These are phyloP conservation scores for Pichia sp. DNA, from an alignment of 1,139 yeast species.

Conservation along the genomic window DNA sequence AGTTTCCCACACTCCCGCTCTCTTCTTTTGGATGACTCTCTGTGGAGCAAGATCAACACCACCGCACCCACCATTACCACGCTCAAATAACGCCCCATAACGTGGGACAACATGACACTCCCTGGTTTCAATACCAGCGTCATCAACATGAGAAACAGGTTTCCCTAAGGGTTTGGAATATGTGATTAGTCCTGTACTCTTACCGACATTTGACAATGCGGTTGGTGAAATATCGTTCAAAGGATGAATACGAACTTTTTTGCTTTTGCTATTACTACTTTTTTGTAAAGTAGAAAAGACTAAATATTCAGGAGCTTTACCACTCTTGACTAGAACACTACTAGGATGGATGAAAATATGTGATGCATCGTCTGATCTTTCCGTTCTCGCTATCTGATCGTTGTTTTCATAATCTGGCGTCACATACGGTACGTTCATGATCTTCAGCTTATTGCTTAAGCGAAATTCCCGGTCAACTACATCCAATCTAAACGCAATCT, in stretches of 20 bases:
- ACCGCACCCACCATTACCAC: constrained; percentile 62
- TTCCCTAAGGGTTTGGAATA: constrained; percentile 90
- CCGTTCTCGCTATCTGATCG: constrained; percentile 20
- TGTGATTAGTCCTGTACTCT: constrained; percentile 60
- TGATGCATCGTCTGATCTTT: constrained; percentile 32
- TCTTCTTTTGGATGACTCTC: constrained; percentile 63
- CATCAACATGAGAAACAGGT: constrained; percentile 43
- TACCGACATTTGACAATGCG: constrained; percentile 72
- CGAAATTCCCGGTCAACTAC: constrained; percentile 54
- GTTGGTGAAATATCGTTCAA: constrained; percentile 69
- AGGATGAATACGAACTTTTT: constrained; percentile 61
- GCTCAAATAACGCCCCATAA: constrained; percentile 56
- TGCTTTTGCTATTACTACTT: constrained; percentile 6
- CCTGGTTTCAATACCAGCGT: constrained; percentile 37
- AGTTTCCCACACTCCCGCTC: constrained; percentile 52
- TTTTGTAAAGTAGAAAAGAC: constrained; percentile 59
- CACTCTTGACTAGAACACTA: constrained; percentile 50
- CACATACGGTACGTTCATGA: constrained; percentile 63
- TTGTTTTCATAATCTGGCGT: constrained; percentile 38
- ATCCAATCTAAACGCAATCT: constrained; percentile 80
- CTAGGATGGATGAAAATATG: constrained; percentile 71
- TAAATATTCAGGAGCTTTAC: constrained; percentile 60
- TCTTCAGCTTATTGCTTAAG: constrained; percentile 48
- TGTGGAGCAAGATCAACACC: constrained; percentile 93
- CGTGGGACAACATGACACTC: constrained; percentile 90